Percentiles rank a stretch among this genome's conserved stretches.
phyloP scores from a whole-genome alignment of 345 rosid species.

The Citrus hindsii region DNA sequence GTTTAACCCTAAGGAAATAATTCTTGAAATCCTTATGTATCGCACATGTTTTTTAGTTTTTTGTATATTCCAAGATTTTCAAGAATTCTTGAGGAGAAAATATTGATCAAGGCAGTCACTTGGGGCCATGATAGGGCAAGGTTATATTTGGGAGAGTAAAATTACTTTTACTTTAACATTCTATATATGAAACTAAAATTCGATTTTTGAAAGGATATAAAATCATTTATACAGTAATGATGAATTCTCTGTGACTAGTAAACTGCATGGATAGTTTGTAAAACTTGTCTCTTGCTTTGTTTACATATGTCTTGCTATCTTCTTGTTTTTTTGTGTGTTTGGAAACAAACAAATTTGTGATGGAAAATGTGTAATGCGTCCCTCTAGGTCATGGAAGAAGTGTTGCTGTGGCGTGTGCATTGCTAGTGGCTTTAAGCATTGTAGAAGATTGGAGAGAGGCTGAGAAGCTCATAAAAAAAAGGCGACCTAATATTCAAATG shows the following conservation, averaged over 20 bases:
- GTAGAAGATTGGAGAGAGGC: constrained; percentile 69
- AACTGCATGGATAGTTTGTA: neutral
- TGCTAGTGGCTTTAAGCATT: constrained; percentile 54
- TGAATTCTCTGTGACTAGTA: neutral
- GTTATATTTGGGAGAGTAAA: neutral
- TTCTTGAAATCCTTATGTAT: neutral
- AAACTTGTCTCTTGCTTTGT: neutral
- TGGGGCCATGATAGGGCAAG: neutral
- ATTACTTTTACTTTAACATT: neutral
- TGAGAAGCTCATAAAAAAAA: constrained; percentile 43
- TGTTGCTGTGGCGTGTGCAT: constrained; percentile 62
- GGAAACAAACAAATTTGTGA: neutral
- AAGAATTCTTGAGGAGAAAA: neutral
- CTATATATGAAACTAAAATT: neutral
- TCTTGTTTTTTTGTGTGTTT: neutral
- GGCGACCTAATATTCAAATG: constrained; percentile 50
- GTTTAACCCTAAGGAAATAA: neutral
- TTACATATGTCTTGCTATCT: constrained; percentile 2
- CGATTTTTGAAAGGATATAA: no score
- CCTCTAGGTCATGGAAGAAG: constrained; percentile 74
- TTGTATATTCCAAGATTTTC: neutral
- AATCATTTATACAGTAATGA: neutral
- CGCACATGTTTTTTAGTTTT: neutral
- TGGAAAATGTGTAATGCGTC: neutral
- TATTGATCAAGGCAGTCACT: neutral